These are phyloP conservation scores for Mollisia scopiformis DNA, from an alignment of 2,329 filamentous ascomycete genomes.

Conservation along the genomic window DNA sequence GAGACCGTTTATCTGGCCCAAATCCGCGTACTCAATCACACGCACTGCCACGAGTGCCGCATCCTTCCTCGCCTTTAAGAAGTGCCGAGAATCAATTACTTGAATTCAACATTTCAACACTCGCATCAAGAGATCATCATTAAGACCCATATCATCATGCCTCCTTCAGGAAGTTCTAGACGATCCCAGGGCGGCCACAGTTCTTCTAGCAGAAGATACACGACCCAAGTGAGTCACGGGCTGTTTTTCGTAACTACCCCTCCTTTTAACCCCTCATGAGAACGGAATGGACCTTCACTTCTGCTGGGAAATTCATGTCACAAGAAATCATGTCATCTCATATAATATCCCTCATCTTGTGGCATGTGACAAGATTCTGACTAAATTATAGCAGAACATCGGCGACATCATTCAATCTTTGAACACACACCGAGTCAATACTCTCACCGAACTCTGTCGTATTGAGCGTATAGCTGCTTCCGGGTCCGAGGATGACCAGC, in stretches of 20 bases:
- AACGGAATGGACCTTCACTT: neutral
- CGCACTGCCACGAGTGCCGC: constrained; percentile 3
- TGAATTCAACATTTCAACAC: neutral
- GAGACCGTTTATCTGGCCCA: neutral
- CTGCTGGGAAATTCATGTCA: neutral
- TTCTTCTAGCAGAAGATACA: constrained; percentile 23
- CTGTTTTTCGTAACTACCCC: constrained; percentile 33
- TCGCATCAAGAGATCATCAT: neutral
- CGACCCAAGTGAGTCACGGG: constrained; percentile 35
- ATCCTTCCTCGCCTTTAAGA: neutral
- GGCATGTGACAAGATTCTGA: constrained; percentile 8
- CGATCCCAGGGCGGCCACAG: constrained; percentile 24
- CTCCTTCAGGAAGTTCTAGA: constrained; percentile 22
- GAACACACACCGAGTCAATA: constrained; percentile 70
- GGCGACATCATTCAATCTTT: constrained; percentile 65
- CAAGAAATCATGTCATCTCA: neutral
- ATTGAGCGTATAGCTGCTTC: constrained; percentile 68
- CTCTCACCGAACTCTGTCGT: constrained; percentile 70
- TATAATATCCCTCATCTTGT: neutral
- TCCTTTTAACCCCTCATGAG: constrained; percentile 2
- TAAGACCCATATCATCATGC: constrained; percentile 22
- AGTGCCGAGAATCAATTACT: neutral
- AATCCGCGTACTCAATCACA: neutral
- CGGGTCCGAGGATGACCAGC: constrained; percentile 60
- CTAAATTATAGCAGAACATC: constrained; percentile 24